Base-by-base conservation (phyloP, 1,284 basidiomycete species). In the Apiotrichum akiyoshidainum region DNA sequence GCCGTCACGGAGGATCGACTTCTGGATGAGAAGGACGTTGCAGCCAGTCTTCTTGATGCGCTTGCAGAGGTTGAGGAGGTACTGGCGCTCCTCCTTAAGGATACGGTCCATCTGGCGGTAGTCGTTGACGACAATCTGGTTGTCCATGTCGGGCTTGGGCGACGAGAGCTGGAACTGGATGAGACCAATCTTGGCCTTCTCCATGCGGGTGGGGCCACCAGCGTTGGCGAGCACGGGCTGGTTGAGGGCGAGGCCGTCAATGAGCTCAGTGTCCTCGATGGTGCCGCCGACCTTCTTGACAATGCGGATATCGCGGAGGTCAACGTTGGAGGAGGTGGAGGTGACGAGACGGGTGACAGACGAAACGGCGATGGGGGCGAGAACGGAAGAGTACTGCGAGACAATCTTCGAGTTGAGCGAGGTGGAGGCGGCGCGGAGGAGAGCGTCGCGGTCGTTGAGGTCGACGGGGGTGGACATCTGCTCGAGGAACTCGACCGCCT, bases 61-160 rank as follows among this genome's bases (percentile, higher is more conserved):
- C 80, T 99, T 99, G 86, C 92, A 96, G 65, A 99, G 86, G 79
- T 96, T 98, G 71, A 99, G 86, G 63, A 99, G 85, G 78, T 99
- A 99, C 80, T 96, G 92, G 49, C 95, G 89, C 67, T 95, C 95
- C 80, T 99, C 96, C 79, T 99, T 99, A 78, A 99, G 88, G 64
- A 99, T 95, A 79, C 97, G 98, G 84, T 99, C 96, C 95, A 99
- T 99, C 80, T 99, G 96, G 41, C 96, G 87, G 82, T 99, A 99
- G 80, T 99, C 95, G 71, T 97, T 99, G 69, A 99, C 97, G 46
- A 99, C 89, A 49, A 99, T 94, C 40, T 96, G 97, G 82, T 99
- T 99, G 81, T 99, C 96, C 96, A 99, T 99, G 74, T 99, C 96
- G 10, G 96, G 96, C 80, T 99, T 99, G 21, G 96, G 96, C 52